phyloP scores from a whole-genome alignment of 2,329 filamentous ascomycete species.

The Aspergillus calidoustus region DNA sequence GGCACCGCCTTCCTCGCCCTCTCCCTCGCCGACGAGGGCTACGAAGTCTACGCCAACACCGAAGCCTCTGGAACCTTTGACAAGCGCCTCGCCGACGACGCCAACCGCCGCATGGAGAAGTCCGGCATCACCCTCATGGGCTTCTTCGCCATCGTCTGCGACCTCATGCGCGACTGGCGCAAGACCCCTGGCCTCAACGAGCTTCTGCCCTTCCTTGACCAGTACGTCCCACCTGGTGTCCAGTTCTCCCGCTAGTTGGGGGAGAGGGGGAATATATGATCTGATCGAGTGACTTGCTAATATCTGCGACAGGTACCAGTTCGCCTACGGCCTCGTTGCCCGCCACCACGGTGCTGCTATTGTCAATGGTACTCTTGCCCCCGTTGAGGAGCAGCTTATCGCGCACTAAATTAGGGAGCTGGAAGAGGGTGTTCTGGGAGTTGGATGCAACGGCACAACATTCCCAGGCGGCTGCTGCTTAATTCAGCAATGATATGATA shows the following conservation, averaged over 20 bases:
- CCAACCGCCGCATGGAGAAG: constrained; percentile 68
- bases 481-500: no score
- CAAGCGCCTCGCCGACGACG: constrained; percentile 52
- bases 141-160: constrained; percentile 67
- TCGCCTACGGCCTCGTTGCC: constrained; percentile 19
- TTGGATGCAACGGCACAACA: no score
- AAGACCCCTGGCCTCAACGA: constrained; percentile 38
- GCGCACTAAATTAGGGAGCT: no score
- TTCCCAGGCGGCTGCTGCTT: no score
- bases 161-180: constrained; percentile 72
- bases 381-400: constrained; percentile 15
- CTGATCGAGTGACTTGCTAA: no score
- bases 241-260: no score
- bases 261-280: no score
- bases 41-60: constrained; percentile 73
- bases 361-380: constrained; percentile 15
- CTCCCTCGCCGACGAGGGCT: constrained; percentile 71
- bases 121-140: constrained; percentile 63
- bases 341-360: constrained; percentile 20
- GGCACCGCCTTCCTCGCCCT: constrained; percentile 73
- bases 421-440: no score
- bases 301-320: constrained; percentile 24
- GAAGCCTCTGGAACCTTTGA: constrained; percentile 72
- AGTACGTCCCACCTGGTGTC: constrained; percentile 1
- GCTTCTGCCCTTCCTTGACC: constrained; percentile 67